Percentiles rank a stretch among this genome's conserved stretches.
Evolutionary conservation across 768 basidiomycete species (phyloP).

Genomic region (Clitopilus hobsonii): DNA sequence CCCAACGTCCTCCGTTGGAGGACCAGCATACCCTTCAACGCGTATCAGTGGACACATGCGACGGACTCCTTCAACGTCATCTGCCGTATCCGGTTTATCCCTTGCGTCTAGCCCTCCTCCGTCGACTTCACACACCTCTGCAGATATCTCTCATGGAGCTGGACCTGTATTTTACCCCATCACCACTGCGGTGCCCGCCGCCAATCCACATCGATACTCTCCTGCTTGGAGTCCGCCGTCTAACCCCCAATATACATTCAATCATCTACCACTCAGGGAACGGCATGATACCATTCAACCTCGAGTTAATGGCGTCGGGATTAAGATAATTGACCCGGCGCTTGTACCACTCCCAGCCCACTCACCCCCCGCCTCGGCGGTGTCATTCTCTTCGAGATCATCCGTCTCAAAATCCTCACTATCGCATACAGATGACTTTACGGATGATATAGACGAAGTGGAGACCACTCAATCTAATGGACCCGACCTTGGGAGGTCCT

Average conservation of each 20-base stretch:
- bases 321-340: conserved; percentile 41
- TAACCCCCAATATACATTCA: conserved; percentile 13
- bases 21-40: conserved; percentile 20
- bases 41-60: conserved; percentile 23
- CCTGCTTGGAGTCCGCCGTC: conserved; percentile 25
- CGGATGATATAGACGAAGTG: conserved; percentile 28
- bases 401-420: conserved; percentile 54
- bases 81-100: conserved; percentile 19
- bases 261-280: conserved; percentile 23
- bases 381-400: conserved; percentile 78
- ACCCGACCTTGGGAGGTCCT: conserved; percentile 25
- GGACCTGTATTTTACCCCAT: conserved; percentile 45
- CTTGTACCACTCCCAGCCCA: conserved; percentile 59
- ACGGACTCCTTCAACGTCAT: conserved; percentile 38
- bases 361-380: conserved; percentile 65
- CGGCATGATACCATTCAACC: conserved; percentile 6
- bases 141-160: neutral
- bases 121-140: conserved; percentile 8
- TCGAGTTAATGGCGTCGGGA: conserved; percentile 4
- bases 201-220: conserved; percentile 54
- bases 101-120: conserved; percentile 21
- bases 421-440: conserved; percentile 34
- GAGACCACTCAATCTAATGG: conserved; percentile 12
- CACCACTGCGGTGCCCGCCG: conserved; percentile 48
- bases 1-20: conserved; percentile 9